Base-by-base conservation (phyloP, 164 flowering plant species). In the Berberis vulgaris region DNA sequence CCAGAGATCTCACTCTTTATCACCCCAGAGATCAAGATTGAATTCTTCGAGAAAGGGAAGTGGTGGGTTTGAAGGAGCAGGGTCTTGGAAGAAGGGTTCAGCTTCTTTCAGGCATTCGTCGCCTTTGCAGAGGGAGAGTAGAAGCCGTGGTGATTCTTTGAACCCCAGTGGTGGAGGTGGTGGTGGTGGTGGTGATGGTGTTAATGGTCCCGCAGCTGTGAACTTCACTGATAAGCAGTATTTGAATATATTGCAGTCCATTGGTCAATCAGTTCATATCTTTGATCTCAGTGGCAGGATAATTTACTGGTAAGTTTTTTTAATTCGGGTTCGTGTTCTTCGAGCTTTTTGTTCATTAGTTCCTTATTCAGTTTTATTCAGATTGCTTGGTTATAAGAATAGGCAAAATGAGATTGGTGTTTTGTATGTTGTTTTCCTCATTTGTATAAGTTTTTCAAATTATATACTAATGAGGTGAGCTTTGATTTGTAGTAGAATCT, bases 221-320 rank as follows among this genome's bases (percentile, higher is more conserved):
- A 79, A 78, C 59, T 82, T 89, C 54, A 83, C 82, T 6, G 83
- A 86, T 60, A 82, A 57, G 65, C 90, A 88, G 80, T 93, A 78
- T 68, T 74, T 83, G 79, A 88, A 83, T 67, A 87, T 93, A 45
- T 80, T 93, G 89, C 96, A 93, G 80, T 87, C 88, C 1, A 78
- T 90, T 85, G 98, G 97, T 7, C 97, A 91, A 59, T 72, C 97
- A 3, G 86, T 95, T 64, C 94, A 95, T 79, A 85, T 89, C 52
- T 71, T 86, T 67, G 96, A 95, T 74, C 79, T 80, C 26, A 65
- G 66, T 7, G 74, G 76, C 52, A 80, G 75, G 43, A 72, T 95
- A 38, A 76, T 86, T 68, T 95, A 84, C 74, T 91, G 99, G 99
- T 91, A 65, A 80, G 84, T 69, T 39, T 0, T 43, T 67, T 49